These are phyloP conservation scores for Ormosia emarginata DNA, from an alignment of 306 rosid species.

Conservation along the genomic window DNA sequence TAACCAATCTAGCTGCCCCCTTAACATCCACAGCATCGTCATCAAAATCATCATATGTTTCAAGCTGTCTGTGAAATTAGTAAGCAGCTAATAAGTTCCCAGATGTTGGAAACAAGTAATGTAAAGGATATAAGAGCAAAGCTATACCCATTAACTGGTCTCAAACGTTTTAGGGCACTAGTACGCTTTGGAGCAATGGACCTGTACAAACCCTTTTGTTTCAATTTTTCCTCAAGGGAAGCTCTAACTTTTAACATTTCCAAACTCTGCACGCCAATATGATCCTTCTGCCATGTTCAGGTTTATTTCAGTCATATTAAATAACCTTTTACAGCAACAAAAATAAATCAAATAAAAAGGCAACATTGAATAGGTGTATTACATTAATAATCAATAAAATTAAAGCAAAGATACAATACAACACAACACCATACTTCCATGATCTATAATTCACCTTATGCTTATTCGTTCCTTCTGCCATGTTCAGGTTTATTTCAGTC, in stretches of 20 bases:
- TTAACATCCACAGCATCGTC: conserved; percentile 54
- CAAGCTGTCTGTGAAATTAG: conserved; percentile 57
- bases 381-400: background rate
- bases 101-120: conserved; percentile 18
- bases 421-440: background rate
- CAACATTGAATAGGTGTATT: background rate
- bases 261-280: conserved; percentile 61
- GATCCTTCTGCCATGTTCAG: conserved; percentile 51
- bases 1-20: conserved; percentile 18
- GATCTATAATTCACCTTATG: background rate
- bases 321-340: background rate
- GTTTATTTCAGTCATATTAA: conserved; percentile 26
- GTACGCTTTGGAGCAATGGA: conserved; percentile 49
- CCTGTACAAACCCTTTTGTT: conserved; percentile 58
- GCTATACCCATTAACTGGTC: conserved; percentile 68
- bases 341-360: background rate
- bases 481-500: conserved; percentile 24
- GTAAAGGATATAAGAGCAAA: background rate
- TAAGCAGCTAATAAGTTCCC: conserved; percentile 28
- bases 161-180: conserved; percentile 43
- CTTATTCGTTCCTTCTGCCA: conserved; percentile 66
- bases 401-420: background rate
- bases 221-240: conserved; percentile 74
- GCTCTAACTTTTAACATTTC: conserved; percentile 83
- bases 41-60: conserved; percentile 72